Base-by-base conservation (phyloP, 345 rosid genomes). In the Acer campestre region DNA sequence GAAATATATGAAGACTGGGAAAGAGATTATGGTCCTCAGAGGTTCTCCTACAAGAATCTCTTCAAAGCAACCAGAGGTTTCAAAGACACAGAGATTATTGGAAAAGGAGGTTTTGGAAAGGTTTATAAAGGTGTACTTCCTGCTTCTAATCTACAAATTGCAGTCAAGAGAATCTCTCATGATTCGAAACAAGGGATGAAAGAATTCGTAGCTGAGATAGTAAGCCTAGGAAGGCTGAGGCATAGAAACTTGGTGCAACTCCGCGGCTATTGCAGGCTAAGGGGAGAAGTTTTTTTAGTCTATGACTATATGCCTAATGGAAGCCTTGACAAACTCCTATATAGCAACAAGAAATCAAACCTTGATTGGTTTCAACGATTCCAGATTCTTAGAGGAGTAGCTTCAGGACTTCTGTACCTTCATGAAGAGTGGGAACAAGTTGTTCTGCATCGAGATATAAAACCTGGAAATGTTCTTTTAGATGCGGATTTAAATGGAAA, bases 1-100 rank as follows among this genome's bases (percentile, higher is more conserved):
- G 25, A 25, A 25, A 25, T 25, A 78, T 89, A 82, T 14, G 95
- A 92, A 80, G 93, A 90, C 48, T 89, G 93, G 97, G 97, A 89
- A 77, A 75, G 78, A 48, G 87, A 88, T 10, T 88, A 78, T 40
- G 77, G 91, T 9, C 88, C 93, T 61, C 92, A 88, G 16, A 87
- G 95, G 70, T 87, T 85, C 63, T 80, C 85, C 27, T 90, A 82
- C 75, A 90, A 90, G 68, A 83, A 84, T 68, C 86, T 93, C 18
- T 87, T 86, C 58, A 74, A 65, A 38, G 92, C 95, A 55, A 87
- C 93, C 9, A 86, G 82, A 79, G 98, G 95, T 10, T 91, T 93
- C 75, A 85, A 76, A 61, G 86, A 86, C 10, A 73, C 69, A 35
- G 90, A 88, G 69, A 20, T 91, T 23, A 13, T 86, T 0, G 94